A percentile compares a stretch with the other conserved stretches of the same genome.
Evolutionary conservation across 73 alveolate genomes (phyloP).

Genomic region (Paraurostyla sp.): DNA sequence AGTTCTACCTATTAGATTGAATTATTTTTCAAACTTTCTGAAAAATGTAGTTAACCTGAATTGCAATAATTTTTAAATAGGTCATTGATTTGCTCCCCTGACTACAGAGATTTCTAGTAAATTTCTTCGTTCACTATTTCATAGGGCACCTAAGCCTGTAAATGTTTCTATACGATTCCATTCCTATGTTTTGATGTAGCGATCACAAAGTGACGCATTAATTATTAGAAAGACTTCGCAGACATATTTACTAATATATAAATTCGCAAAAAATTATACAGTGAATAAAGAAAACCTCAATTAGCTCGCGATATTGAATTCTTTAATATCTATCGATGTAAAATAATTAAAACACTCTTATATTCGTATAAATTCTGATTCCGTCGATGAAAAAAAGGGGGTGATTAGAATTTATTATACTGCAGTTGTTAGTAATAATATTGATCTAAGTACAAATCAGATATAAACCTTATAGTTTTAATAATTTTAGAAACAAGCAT

Average conservation of each 20-base stretch:
- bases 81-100: neutral
- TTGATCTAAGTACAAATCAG: slow-evolving; percentile 3
- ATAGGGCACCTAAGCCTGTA: neutral
- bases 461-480: slow-evolving; percentile 17
- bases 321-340: too few relatives aligned
- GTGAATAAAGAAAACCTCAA: too few relatives aligned
- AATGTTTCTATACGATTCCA: neutral
- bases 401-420: neutral
- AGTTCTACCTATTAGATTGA: neutral
- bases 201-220: neutral
- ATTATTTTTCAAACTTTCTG: neutral
- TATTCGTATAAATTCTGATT: neutral
- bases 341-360: too few relatives aligned
- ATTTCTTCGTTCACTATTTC: neutral
- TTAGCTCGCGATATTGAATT: too few relatives aligned
- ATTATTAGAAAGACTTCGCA: neutral
- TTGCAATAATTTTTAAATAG: neutral
- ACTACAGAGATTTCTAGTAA: neutral
- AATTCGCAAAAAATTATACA: neutral
- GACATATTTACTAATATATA: slow-evolving; percentile 19
- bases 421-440: neutral
- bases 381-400: neutral
- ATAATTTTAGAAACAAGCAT: slow-evolving; percentile 14
- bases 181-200: neutral
- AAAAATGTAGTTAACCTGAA: neutral